Conservation (phyloP, 306 rosid genomes). For the Dalbergia cochinchinensis region DNA sequence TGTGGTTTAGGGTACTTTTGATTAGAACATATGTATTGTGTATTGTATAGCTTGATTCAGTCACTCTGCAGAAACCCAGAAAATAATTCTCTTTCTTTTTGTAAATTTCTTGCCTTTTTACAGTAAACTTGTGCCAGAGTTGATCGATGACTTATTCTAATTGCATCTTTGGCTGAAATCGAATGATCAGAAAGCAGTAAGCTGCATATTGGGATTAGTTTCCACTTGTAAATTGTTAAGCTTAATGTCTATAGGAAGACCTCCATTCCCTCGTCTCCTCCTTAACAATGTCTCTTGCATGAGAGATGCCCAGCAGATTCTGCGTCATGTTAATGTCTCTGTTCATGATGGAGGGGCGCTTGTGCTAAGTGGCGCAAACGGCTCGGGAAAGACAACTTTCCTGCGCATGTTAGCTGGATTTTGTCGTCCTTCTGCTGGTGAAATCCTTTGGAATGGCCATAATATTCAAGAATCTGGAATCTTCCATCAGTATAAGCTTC, state of each 20-base stretch:
- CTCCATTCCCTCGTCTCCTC: conserved; percentile 76
- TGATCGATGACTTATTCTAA: not conserved
- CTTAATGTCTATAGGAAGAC: conserved; percentile 64
- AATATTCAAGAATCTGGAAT: conserved; percentile 73
- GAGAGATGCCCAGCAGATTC: conserved; percentile 91
- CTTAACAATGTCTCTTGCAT: conserved; percentile 86
- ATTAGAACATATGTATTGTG: conserved; percentile 10
- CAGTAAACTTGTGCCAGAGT: conserved; percentile 19
- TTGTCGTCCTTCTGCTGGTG: conserved; percentile 84
- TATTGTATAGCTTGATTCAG: not conserved
- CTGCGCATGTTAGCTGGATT: conserved; percentile 92
- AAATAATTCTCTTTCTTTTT: not conserved
- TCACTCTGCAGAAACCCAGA: conserved; percentile 5
- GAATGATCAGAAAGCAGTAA: conserved; percentile 24
- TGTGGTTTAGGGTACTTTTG: not conserved
- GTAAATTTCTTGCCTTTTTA: not conserved
- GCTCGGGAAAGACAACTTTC: conserved; percentile 91
- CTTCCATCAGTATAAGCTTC: conserved; percentile 89
- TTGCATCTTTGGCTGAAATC: conserved; percentile 3
- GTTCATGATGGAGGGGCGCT: conserved; percentile 87
- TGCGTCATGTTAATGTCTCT: conserved; percentile 76
- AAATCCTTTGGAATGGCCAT: conserved; percentile 92
- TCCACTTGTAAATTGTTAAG: conserved; percentile 39
- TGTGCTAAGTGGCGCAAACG: conserved; percentile 79
- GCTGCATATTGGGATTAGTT: conserved; percentile 30